Conservation (phyloP, 2,329 filamentous ascomycete species). For the Truncatella angustata region DNA sequence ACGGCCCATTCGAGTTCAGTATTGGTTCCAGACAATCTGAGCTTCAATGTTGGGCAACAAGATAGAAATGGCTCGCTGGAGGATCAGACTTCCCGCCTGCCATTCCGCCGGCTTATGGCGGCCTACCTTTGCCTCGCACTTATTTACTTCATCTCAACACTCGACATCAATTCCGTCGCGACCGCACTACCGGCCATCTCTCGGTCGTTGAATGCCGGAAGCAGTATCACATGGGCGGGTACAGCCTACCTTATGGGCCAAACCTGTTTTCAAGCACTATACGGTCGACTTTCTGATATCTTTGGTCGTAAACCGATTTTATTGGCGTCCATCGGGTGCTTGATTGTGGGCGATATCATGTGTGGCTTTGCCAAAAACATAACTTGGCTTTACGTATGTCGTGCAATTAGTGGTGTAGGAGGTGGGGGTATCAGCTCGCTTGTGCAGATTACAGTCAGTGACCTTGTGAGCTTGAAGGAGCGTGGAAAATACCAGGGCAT, state of each 20-base stretch:
- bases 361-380: slow-evolving; percentile 25
- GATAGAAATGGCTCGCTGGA: slow-evolving; percentile 2
- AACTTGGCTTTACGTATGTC: slow-evolving; percentile 27
- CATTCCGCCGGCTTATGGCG: slow-evolving; percentile 15
- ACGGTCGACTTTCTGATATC: slow-evolving; percentile 9
- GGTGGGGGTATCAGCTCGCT: slow-evolving; percentile 28
- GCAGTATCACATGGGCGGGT: slow-evolving; percentile 1
- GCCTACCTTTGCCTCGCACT: slow-evolving; percentile 17
- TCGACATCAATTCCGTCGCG: slow-evolving; percentile 21
- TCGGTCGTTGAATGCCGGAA: background rate
- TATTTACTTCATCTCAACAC: slow-evolving; percentile 16
- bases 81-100: slow-evolving; percentile 15
- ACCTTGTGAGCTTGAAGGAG: slow-evolving; percentile 32
- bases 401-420: slow-evolving; percentile 27
- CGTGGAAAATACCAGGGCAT: slow-evolving; percentile 35
- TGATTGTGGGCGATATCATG: slow-evolving; percentile 11
- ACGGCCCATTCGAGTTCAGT: too few relatives aligned
- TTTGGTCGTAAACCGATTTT: slow-evolving; percentile 8
- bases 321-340: background rate
- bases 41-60: background rate
- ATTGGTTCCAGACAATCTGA: too few relatives aligned
- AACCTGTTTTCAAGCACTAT: slow-evolving; percentile 3
- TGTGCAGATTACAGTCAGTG: slow-evolving; percentile 33
- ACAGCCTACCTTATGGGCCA: slow-evolving; percentile 10
- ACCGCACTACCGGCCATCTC: slow-evolving; percentile 8